These are phyloP conservation scores for Atractiella rhizophila DNA, from an alignment of 768 basidiomycete genomes.

Conservation along the genomic window DNA sequence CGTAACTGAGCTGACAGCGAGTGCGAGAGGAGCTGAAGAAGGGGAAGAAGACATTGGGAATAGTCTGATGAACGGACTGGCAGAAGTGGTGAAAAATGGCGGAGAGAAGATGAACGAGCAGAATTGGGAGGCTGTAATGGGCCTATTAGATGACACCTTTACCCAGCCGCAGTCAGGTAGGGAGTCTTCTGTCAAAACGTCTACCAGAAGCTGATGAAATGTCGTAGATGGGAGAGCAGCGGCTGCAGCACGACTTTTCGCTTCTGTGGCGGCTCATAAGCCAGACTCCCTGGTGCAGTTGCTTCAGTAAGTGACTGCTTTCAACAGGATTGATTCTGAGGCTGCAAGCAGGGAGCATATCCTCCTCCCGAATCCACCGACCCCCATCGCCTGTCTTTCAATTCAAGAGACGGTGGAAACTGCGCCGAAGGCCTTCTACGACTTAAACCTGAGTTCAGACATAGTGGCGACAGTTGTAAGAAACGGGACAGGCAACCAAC, in stretches of 20 bases:
- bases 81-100: conserved; percentile 43
- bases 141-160: conserved; percentile 56
- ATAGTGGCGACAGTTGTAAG: conserved; percentile 44
- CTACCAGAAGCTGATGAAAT: not conserved
- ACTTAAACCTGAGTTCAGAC: conserved; percentile 34
- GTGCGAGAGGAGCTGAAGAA: conserved; percentile 19
- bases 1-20: conserved; percentile 47
- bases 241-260: conserved; percentile 36
- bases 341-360: too few species aligned
- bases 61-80: conserved; percentile 50
- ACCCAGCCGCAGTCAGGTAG: conserved; percentile 42
- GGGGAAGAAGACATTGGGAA: conserved; percentile 39
- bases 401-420: conserved; percentile 20
- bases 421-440: conserved; percentile 37
- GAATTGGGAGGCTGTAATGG: conserved; percentile 43
- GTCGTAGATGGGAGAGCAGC: conserved; percentile 34
- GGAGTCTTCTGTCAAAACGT: conserved; percentile 1
- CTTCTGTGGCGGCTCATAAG: conserved; percentile 24
- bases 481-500: conserved; percentile 15
- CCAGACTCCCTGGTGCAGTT: conserved; percentile 3
- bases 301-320: not conserved
- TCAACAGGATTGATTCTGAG: conserved; percentile 27
- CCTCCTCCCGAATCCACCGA: conserved; percentile 46
- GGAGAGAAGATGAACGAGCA: conserved; percentile 51
- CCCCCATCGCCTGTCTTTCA: conserved; percentile 21